These are phyloP conservation scores for Monosporozyma siamensis DNA, from an alignment of 805 yeast genomes.

Conservation along the genomic window DNA sequence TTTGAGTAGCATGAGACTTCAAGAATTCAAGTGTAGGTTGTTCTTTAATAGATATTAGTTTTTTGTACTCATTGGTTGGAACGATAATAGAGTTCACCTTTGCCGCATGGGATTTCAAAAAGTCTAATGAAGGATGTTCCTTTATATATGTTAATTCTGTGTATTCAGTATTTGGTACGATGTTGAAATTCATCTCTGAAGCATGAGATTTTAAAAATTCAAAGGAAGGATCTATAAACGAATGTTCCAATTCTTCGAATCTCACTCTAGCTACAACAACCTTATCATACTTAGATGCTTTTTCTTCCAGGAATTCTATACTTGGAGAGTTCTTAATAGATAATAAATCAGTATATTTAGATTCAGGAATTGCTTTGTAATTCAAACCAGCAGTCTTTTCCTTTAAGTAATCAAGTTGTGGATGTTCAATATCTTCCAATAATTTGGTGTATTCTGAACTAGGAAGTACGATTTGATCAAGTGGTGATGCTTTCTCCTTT, in stretches of 20 bases:
- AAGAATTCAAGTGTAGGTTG: slow-evolving; percentile 5
- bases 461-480: slow-evolving; percentile 21
- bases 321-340: background rate
- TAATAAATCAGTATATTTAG: background rate
- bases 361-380: background rate
- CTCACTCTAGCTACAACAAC: background rate
- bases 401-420: slow-evolving; percentile 15
- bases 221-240: slow-evolving; percentile 4
- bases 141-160: background rate
- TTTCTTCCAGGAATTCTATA: background rate
- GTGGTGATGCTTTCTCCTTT: slow-evolving; percentile 8
- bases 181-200: background rate
- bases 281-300: background rate
- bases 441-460: slow-evolving; percentile 8
- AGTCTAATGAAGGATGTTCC: slow-evolving; percentile 4
- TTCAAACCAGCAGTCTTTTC: background rate
- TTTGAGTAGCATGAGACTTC: slow-evolving; percentile 11
- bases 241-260: background rate
- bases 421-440: slow-evolving; percentile 7
- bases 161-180: background rate
- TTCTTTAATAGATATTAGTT: background rate
- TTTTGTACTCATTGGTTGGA: background rate
- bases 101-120: slow-evolving; percentile 6
- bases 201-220: slow-evolving; percentile 4
- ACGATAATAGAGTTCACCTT: slow-evolving; percentile 3